Evolutionary conservation across 192 early-diverging fungal species (phyloP).

Genomic region (Diversispora eburnea): DNA sequence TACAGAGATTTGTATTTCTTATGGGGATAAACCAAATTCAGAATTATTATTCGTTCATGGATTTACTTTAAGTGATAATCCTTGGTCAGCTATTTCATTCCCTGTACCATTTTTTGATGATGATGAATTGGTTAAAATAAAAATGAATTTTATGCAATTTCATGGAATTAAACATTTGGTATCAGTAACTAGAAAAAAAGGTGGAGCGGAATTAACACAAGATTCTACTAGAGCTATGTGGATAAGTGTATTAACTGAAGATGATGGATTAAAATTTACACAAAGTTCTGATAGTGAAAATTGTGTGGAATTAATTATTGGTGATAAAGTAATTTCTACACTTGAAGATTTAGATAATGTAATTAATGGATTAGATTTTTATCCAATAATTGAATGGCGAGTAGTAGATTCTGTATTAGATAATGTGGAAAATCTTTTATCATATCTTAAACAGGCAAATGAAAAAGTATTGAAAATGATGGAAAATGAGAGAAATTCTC

Average conservation of each 20-base stretch:
- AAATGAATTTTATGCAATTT: slow-evolving; percentile 21
- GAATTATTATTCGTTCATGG: slow-evolving; percentile 72
- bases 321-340: slow-evolving; percentile 7
- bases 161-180: slow-evolving; percentile 27
- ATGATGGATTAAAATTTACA: slow-evolving; percentile 26
- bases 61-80: slow-evolving; percentile 56
- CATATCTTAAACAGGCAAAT: slow-evolving; percentile 17
- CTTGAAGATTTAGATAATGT: slow-evolving; percentile 9
- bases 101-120: slow-evolving; percentile 19
- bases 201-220: slow-evolving; percentile 6
- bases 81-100: slow-evolving; percentile 24
- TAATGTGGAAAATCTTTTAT: slow-evolving; percentile 9
- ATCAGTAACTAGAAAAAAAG: slow-evolving; percentile 18
- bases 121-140: slow-evolving; percentile 12
- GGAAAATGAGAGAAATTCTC: slow-evolving; percentile 18
- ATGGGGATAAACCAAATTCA: slow-evolving; percentile 66
- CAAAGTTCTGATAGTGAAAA: not conserved
- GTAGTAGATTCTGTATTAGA: slow-evolving; percentile 6
- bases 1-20: slow-evolving; percentile 58
- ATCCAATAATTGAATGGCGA: slow-evolving; percentile 6
- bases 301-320: slow-evolving; percentile 10
- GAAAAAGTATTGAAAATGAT: slow-evolving; percentile 25
- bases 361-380: slow-evolving; percentile 2
- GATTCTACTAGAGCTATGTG: slow-evolving; percentile 21
- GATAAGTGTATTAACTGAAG: slow-evolving; percentile 25